Evolutionary conservation across 371 early-diverging fungal species (phyloP).

Genomic region (Apophysomyces ossiformis): DNA sequence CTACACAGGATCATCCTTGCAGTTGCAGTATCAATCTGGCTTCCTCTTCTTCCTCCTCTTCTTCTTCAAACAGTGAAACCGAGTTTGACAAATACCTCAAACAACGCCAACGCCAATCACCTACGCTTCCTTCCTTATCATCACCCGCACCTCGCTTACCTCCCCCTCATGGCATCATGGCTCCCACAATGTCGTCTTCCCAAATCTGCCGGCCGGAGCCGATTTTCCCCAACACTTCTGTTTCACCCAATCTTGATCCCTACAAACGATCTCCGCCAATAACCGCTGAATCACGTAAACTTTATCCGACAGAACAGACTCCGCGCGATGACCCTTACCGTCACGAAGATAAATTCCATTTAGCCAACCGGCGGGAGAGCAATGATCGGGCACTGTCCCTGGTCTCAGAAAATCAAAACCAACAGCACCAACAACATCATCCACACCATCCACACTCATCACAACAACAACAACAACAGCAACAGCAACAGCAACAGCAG

Average conservation of each 20-base stretch:
- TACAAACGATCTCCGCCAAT: slow-evolving; percentile 8
- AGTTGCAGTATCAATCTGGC: slow-evolving; percentile 24
- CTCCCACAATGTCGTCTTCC: background rate
- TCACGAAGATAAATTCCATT: slow-evolving; percentile 7
- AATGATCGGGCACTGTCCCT: slow-evolving; percentile 20
- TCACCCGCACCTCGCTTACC: slow-evolving; percentile 1
- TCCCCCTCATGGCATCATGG: slow-evolving; percentile 4
- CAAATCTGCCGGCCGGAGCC: slow-evolving; percentile 44
- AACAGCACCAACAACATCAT: background rate
- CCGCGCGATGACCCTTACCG: slow-evolving; percentile 10
- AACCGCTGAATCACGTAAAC: slow-evolving; percentile 5
- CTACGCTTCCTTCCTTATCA: slow-evolving; percentile 27
- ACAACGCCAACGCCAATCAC: slow-evolving; percentile 25
- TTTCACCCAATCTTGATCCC: slow-evolving; percentile 11
- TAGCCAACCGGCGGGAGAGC: slow-evolving; percentile 10
- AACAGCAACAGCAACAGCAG: background rate
- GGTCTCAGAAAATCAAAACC: background rate
- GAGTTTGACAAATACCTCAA: slow-evolving; percentile 38
- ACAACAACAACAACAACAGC: background rate
- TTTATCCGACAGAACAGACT: slow-evolving; percentile 9
- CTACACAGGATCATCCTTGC: slow-evolving; percentile 31
- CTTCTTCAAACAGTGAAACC: slow-evolving; percentile 22
- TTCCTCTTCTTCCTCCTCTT: slow-evolving; percentile 13
- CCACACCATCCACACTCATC: background rate
- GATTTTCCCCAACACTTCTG: slow-evolving; percentile 27